Conservation (phyloP, 768 basidiomycete genomes). For the Dioszegia crocea region DNA sequence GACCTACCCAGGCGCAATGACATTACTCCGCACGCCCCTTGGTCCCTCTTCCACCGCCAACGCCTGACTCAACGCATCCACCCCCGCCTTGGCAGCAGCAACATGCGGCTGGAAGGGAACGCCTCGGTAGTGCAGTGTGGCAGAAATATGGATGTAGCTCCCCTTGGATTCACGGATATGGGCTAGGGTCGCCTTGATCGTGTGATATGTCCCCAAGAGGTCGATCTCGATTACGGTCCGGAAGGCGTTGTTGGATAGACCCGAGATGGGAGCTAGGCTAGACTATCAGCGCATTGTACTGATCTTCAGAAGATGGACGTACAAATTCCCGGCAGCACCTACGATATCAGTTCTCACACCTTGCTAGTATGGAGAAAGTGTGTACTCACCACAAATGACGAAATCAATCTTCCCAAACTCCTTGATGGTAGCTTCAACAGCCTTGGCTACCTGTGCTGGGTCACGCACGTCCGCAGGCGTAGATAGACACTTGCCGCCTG, state of each 20-base stretch:
- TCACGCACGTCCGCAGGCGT: slow-evolving; percentile 78
- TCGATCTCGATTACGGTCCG: slow-evolving; percentile 91
- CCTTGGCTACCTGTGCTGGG: slow-evolving; percentile 65
- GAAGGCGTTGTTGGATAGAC: slow-evolving; percentile 84
- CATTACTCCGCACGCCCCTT: slow-evolving; percentile 78
- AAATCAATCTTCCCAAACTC: slow-evolving; percentile 85
- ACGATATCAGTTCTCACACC: background rate
- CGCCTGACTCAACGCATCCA: slow-evolving; percentile 81
- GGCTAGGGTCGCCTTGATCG: slow-evolving; percentile 82
- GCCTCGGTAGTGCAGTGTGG: slow-evolving; percentile 72
- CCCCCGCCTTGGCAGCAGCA: slow-evolving; percentile 87
- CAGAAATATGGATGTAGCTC: slow-evolving; percentile 82
- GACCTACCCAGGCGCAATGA: slow-evolving; percentile 50
- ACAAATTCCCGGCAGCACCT: slow-evolving; percentile 95
- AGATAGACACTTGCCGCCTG: slow-evolving; percentile 68
- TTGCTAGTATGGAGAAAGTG: background rate
- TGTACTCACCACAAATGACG: slow-evolving; percentile 75
- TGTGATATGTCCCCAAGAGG: slow-evolving; percentile 87
- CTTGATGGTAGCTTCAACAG: slow-evolving; percentile 69
- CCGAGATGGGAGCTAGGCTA: slow-evolving; percentile 71
- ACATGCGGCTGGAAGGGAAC: slow-evolving; percentile 83
- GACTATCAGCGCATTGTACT: background rate
- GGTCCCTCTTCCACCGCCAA: slow-evolving; percentile 93
- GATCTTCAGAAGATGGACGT: background rate
- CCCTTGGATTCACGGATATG: slow-evolving; percentile 69